Percentiles rank a stretch among this genome's conserved stretches.
These are phyloP conservation scores for Alternaria sp. DNA, from an alignment of 2,329 filamentous ascomycete species.

Conservation along the genomic window DNA sequence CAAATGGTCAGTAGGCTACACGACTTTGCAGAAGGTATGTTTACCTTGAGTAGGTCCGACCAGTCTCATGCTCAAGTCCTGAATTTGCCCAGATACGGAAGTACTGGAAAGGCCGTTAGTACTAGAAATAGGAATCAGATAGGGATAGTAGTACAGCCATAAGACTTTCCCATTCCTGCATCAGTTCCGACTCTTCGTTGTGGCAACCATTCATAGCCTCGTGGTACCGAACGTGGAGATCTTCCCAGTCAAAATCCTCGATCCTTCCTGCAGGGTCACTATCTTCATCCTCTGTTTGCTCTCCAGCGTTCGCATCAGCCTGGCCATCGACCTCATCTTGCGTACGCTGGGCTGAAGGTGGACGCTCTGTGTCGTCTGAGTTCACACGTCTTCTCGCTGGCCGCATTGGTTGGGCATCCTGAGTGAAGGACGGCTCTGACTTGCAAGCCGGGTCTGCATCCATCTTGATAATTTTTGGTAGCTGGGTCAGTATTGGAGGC, in stretches of 20 bases:
- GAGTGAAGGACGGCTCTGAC: slow-evolving; percentile 20
- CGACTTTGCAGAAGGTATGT: neutral
- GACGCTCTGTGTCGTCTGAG: slow-evolving; percentile 38
- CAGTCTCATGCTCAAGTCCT: slow-evolving; percentile 75
- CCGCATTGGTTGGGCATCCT: slow-evolving; percentile 13
- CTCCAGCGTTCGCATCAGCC: slow-evolving; percentile 13
- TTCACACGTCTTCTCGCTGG: slow-evolving; percentile 20
- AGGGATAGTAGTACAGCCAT: slow-evolving; percentile 41
- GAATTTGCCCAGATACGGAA: slow-evolving; percentile 82
- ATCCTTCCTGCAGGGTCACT: slow-evolving; percentile 50
- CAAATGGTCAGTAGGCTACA: neutral
- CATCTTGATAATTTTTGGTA: slow-evolving; percentile 22
- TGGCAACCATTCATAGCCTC: slow-evolving; percentile 70
- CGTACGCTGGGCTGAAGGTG: slow-evolving; percentile 35
- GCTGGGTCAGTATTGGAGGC: slow-evolving; percentile 17
- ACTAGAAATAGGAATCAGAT: neutral
- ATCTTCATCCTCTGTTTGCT: slow-evolving; percentile 27
- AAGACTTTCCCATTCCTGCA: slow-evolving; percentile 69
- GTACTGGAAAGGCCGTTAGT: slow-evolving; percentile 63
- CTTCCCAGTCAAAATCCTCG: slow-evolving; percentile 75
- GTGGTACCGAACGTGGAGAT: slow-evolving; percentile 75
- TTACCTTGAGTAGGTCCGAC: slow-evolving; percentile 78
- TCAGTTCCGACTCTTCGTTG: slow-evolving; percentile 69
- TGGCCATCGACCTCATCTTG: slow-evolving; percentile 21
- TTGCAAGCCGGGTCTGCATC: slow-evolving; percentile 14